Percentiles rank a stretch among this genome's conserved stretches.
Conservation (phyloP, 1,284 basidiomycete species). For the Omphalotus olearius region DNA sequence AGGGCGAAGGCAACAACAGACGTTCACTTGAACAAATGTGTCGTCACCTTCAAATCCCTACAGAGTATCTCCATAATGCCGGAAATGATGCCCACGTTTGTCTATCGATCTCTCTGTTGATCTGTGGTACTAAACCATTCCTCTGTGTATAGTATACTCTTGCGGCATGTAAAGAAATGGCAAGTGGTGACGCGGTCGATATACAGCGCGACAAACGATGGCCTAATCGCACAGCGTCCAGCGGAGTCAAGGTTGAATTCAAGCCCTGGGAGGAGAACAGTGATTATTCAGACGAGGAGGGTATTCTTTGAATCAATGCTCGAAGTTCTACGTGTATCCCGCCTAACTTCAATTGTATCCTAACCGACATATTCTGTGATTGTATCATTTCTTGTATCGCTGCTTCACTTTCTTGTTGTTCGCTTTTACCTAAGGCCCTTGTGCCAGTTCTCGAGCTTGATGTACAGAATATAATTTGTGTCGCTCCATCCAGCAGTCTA, state of each 20-base stretch:
- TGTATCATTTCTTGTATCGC: background rate
- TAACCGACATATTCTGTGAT: background rate
- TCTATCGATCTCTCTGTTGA: constrained; percentile 13
- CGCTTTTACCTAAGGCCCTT: background rate
- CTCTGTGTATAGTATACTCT: constrained; percentile 51
- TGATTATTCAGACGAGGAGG: constrained; percentile 56
- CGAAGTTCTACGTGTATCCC: background rate
- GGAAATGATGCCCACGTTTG: constrained; percentile 81
- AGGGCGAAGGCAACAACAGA: constrained; percentile 52
- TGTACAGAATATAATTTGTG: no score
- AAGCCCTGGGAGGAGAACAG: constrained; percentile 52
- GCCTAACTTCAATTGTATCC: background rate
- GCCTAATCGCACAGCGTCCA: constrained; percentile 51
- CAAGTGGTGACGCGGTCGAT: constrained; percentile 37
- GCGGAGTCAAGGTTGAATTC: constrained; percentile 55
- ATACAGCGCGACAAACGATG: constrained; percentile 70
- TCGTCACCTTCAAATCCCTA: constrained; percentile 53
- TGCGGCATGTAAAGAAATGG: constrained; percentile 51
- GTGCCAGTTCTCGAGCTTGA: background rate
- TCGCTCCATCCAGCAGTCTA: no score
- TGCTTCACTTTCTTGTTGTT: background rate
- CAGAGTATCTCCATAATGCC: constrained; percentile 69
- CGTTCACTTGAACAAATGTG: constrained; percentile 56
- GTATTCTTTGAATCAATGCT: constrained; percentile 11
- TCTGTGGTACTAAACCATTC: background rate